phyloP scores from a whole-genome alignment of 164 flowering plant species.

The Vitis cinerea region DNA sequence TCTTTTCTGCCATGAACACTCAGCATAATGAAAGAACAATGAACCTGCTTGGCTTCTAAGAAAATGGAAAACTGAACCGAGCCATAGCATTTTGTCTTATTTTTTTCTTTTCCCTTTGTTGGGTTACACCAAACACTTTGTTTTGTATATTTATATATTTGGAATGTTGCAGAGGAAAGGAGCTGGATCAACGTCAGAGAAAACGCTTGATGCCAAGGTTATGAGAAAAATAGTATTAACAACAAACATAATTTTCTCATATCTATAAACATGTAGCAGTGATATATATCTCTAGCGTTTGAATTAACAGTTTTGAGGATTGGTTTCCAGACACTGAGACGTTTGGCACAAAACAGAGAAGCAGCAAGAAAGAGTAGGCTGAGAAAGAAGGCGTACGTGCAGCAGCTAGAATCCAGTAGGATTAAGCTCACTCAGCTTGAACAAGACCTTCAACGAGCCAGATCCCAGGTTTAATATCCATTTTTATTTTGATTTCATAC shows the following conservation, averaged over 20 bases:
- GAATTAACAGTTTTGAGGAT: constrained; percentile 2
- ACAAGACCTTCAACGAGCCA: constrained; percentile 90
- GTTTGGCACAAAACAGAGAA: constrained; percentile 97
- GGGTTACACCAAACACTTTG: not conserved
- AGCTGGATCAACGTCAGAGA: constrained; percentile 64
- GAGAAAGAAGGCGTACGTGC: constrained; percentile 96
- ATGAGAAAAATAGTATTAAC: not conserved
- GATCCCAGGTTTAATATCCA: constrained; percentile 65
- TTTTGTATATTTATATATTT: not conserved
- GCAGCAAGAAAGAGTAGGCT: constrained; percentile 96
- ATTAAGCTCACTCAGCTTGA: constrained; percentile 87
- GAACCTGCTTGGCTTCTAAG: too few species aligned
- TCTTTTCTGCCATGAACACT: not conserved
- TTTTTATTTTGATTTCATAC: not conserved
- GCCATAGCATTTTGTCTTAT: not conserved
- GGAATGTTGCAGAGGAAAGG: constrained; percentile 72
- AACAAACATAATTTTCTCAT: not conserved
- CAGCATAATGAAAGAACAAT: too few species aligned
- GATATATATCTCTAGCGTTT: not conserved
- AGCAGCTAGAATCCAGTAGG: constrained; percentile 91
- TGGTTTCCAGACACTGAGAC: constrained; percentile 71
- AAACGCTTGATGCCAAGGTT: constrained; percentile 83
- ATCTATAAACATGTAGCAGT: not conserved
- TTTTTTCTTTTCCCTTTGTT: not conserved
- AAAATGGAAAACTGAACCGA: too few species aligned